These are phyloP conservation scores for Calonectria hawksworthii DNA, from an alignment of 2,329 filamentous ascomycete species.

Conservation along the genomic window DNA sequence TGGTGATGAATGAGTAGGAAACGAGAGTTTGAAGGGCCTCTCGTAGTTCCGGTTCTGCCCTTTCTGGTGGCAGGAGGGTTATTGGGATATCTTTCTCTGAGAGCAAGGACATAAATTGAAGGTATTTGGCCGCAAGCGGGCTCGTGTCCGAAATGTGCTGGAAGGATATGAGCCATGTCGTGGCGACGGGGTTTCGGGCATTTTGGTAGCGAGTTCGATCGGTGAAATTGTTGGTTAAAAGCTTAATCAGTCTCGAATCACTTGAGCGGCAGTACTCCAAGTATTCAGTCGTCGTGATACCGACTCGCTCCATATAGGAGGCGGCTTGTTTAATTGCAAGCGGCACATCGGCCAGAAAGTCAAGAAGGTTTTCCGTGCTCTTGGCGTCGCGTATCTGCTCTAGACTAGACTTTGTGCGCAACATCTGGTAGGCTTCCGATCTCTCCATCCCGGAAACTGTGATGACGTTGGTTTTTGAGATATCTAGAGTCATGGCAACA, in stretches of 20 bases:
- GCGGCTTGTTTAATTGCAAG: slow-evolving; percentile 55
- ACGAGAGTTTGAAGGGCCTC: slow-evolving; percentile 45
- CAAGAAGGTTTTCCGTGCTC: slow-evolving; percentile 43
- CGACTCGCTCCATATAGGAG: slow-evolving; percentile 50
- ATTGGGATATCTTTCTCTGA: slow-evolving; percentile 48
- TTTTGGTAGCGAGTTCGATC: slow-evolving; percentile 44
- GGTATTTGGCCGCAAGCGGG: slow-evolving; percentile 45
- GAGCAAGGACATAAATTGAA: slow-evolving; percentile 49
- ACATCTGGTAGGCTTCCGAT: slow-evolving; percentile 39
- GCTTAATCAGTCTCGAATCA: slow-evolving; percentile 35
- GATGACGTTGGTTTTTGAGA: slow-evolving; percentile 33
- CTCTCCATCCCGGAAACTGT: slow-evolving; percentile 30
- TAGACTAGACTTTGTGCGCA: slow-evolving; percentile 33
- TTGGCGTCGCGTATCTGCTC: slow-evolving; percentile 36
- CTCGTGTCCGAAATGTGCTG: slow-evolving; percentile 43
- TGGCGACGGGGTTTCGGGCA: slow-evolving; percentile 46
- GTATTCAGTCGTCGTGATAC: slow-evolving; percentile 42
- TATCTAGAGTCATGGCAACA: slow-evolving; percentile 21
- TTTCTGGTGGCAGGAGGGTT: slow-evolving; percentile 39
- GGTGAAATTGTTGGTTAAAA: slow-evolving; percentile 49
- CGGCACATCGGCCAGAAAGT: slow-evolving; percentile 48
- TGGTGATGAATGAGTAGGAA: slow-evolving; percentile 49
- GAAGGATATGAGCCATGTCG: slow-evolving; percentile 54
- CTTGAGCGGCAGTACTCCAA: slow-evolving; percentile 42
- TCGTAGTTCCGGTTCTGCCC: slow-evolving; percentile 23